Base-by-base conservation (phyloP, 2,329 filamentous ascomycete species). In the Calonectria hongkongensis region DNA sequence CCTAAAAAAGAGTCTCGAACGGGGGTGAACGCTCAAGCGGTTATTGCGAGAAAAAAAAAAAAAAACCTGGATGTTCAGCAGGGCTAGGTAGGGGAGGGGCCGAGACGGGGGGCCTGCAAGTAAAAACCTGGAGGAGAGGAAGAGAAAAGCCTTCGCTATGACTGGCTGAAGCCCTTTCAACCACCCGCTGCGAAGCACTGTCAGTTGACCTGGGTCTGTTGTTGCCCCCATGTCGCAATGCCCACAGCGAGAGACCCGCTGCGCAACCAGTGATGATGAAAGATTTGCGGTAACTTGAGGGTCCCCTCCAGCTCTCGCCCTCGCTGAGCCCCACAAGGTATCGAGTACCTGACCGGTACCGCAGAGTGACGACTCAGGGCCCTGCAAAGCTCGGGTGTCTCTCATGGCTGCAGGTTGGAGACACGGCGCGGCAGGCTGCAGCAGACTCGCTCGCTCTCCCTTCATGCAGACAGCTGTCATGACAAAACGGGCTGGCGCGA, bases 51-150 rank as follows among this genome's bases (percentile, higher is more conserved):
- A 66, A 30, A 43, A 64, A 33, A 33, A 30, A 30, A 33, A 39
- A 68, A 69, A 72, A 72, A 63, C 27, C 66, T 70, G 66, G 51
- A 66, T 45, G 50, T 66, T 70, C 71, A 70, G 56, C 71, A 73
- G 66, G 63, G 45, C 60, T 58, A 69, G 70, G 48, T 16, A 41
- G 39, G 60, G 39, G 25, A 50, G 54, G 50, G 56, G 56, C 39
- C 50, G 25, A 45, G 56, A 47, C 21, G 41, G 41, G 41, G 66
- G 41, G 30, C 39, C 66, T 60, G 51, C 39, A 41, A 58, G 48
- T 45, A 18, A 68, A 73, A 65, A 73, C 25, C 33, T 36, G 51
- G 71, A 67, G 45, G 62, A 47, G 41, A 73, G 70, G 64, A 66
- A 70, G 58, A 45, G 33, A 66, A 73, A 73, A 70, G 39, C 27